Evolutionary conservation across 371 early-diverging fungal genomes (phyloP).

Genomic region (Chytridiales sp.): DNA sequence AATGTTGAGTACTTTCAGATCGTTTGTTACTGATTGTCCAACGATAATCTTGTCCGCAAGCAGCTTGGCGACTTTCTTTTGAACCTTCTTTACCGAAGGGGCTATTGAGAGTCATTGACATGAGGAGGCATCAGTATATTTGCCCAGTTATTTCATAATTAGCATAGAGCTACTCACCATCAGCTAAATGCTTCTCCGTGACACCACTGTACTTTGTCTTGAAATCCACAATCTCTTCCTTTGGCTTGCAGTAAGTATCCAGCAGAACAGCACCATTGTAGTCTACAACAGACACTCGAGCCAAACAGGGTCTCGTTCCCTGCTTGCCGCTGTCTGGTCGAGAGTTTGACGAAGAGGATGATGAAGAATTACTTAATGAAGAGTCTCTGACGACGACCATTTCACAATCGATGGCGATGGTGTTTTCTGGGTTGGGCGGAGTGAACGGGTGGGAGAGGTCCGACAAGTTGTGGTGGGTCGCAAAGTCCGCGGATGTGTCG

Average conservation of each 20-base stretch:
- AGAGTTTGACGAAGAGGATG: background rate
- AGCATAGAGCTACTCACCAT: conserved; percentile 40
- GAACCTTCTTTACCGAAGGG: conserved; percentile 66
- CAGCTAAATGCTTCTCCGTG: conserved; percentile 60
- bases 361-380: background rate
- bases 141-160: background rate
- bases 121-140: background rate
- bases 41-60: conserved; percentile 74
- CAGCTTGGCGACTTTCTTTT: conserved; percentile 67
- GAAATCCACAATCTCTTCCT: conserved; percentile 81
- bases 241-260: conserved; percentile 79
- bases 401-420: conserved; percentile 93
- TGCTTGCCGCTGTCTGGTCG: conserved; percentile 36
- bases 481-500: background rate
- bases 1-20: conserved; percentile 55
- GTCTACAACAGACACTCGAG: conserved; percentile 89
- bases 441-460: background rate
- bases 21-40: conserved; percentile 84
- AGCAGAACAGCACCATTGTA: conserved; percentile 77
- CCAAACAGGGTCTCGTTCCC: conserved; percentile 73
- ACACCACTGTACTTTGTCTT: conserved; percentile 87
- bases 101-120: conserved; percentile 37
- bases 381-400: conserved; percentile 80
- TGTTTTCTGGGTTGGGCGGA: conserved; percentile 8
- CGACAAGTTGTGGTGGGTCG: background rate